Evolutionary conservation across 805 yeast genomes (phyloP), one percentile per base, ranked within the genome.

Genomic region (Yarrowia sp.): DNA sequence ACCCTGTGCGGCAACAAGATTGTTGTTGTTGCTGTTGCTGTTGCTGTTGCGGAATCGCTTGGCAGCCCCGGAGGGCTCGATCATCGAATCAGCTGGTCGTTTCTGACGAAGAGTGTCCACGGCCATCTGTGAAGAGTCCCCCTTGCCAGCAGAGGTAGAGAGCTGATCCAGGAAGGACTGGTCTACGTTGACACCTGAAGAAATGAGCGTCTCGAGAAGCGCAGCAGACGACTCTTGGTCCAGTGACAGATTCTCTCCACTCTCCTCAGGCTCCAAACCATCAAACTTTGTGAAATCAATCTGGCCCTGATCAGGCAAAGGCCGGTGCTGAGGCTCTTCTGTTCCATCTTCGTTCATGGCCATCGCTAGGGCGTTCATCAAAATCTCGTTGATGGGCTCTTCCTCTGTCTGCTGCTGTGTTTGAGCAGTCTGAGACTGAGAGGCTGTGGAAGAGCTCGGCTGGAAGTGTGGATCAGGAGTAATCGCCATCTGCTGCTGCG

Each of bases 301-400:
- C 51, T 43, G 41, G 6, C 63, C 63, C 22, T 58, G 51, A 21
- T 58, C 51, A 19, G 46, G 24, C 30, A 33, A 22, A 21, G 54
- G 54, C 4, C 54, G 51, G 24, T 24, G 16, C 38, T 51, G 58
- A 7, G 58, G 40, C 32, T 51, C 58, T 4, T 48, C 54, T 0
- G 54, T 12, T 12, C 52, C 67, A 7, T 38, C 52, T 33, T 48
- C 66, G 44, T 66, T 43, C 61, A 66, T 61, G 9, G 66, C 69
- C 68, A 67, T 54, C 5, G 68, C 61, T 48, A 67, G 64, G 7
- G 69, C 69, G 36, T 67, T 67, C 58, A 56, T 38, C 16, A 67
- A 40, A 21, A 67, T 67, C 44, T 67, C 68, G 28, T 67, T 66
- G 51, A 67, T 58, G 10, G 63, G 65, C 32, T 41, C 51, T 32